Base-by-base conservation (phyloP, 495 filamentous ascomycete genomes). In the Talaromyces adpressus region DNA sequence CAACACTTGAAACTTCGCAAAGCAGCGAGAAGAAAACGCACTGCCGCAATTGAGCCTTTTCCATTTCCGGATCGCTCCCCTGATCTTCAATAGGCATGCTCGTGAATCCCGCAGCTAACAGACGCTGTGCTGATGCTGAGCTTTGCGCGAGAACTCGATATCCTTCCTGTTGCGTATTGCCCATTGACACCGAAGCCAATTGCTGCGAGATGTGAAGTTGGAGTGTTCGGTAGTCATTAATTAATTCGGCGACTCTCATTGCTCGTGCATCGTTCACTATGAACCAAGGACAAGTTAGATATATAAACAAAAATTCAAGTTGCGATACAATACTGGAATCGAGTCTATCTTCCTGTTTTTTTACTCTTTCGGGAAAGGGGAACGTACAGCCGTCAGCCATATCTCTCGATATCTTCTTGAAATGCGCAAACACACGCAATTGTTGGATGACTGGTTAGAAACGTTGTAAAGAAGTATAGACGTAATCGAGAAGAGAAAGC, bases 231-330 rank as follows among this genome's bases (percentile, higher is more conserved):
- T 92, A 97, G 77, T 96, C 92, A 69, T 84, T 82, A 68, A 95
- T 89, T 63, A 96, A 79, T 73, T 96, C 89, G 71, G 89, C 86
- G 70, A 97, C 85, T 72, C 92, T 87, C 69, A 86, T 79, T 64
- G 89, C 87, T 71, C 92, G 89, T 69, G 87, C 88, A 67, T 92
- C 85, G 76, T 97, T 96, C 65, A 95, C 92, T 96, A 71, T 45
- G 68, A 65, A 27, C 58, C 25, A 25, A 49, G 14, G 9, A 62
- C 29, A 22, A 30, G 23, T 25, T 51, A 36, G 23, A 57, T 27
- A 61, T 56, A n/a, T 27, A 4, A 27, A 5, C 20, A 57, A 57
- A 45, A 27, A 30, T 61, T 29, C 34, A 65, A 52, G 22, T 18
- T 18, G 2, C 6, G 6, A n/a, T n/a, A 0, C 14, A 45, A 18